Base-by-base conservation (phyloP, 441 rosid genomes). In the Isatis lusitanica region DNA sequence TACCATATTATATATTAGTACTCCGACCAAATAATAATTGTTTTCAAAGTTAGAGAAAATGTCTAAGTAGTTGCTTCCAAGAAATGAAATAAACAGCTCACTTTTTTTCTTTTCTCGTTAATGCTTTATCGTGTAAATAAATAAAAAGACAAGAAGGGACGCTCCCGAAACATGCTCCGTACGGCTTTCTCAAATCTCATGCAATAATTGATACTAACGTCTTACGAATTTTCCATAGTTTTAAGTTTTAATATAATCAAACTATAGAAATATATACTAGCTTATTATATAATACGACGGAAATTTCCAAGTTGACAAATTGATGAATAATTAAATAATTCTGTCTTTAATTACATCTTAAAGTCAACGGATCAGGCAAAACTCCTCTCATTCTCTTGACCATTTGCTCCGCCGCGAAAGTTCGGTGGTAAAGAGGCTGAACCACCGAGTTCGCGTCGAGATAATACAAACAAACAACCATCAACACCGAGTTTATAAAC, bases 401-500 rank as follows among this genome's bases (percentile, higher is more conserved):
- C 30, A 28, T 61, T 48, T 73, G 75, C 47, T 4, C 69, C 9
- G 24, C 74, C 39, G 55, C 64, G 42, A 77, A 68, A 26, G 35
- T 59, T 63, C 83, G 80, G 52, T 60, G 80, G 6, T 77, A 82
- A 77, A 80, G 57, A 7, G 85, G 92, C 57, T 79, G 83, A 8
- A 79, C 89, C 53, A 79, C 84, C n/a, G 84, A 78, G 31, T 85
- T 86, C 17, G 71, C 35, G 69, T 88, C 95, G 8, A 85, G 86
- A 71, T 15, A 74, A 66, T 85, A 82, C 26, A 90, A 86, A 43
- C 83, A 33, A 1, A 71, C 7, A 0, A 88, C 91, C 82, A 85
- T 82, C 13, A 86, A 39, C 48, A 84, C n/a, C 17, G 96, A 89
- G 3, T 79, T 81, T 36, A 82, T 55, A 70, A 89, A 80, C 97